Conservation (phyloP, 2,329 filamentous ascomycete species). For the Fusarium incarnatum region DNA sequence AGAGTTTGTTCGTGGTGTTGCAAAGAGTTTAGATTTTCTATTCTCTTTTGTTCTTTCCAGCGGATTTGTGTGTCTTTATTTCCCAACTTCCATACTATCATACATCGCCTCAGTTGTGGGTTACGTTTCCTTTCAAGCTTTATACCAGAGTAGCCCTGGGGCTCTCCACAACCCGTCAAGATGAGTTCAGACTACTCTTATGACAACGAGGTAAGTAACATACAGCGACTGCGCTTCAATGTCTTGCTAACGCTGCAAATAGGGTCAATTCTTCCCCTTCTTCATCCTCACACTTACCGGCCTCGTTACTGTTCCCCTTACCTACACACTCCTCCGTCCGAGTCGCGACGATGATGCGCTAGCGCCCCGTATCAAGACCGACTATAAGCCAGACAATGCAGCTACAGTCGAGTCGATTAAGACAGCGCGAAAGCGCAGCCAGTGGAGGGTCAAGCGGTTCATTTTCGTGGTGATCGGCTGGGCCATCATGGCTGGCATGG, state of each 20-base stretch:
- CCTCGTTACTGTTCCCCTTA: constrained; percentile 89
- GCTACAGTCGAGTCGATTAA: constrained; percentile 86
- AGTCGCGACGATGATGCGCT: constrained; percentile 81
- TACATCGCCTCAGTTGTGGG: constrained; percentile 25
- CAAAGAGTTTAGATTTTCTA: constrained; percentile 16
- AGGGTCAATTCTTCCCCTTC: constrained; percentile 99
- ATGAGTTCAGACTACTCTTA: constrained; percentile 98
- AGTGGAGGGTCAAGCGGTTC: constrained; percentile 87
- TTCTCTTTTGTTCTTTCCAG: constrained; percentile 14
- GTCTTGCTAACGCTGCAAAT: constrained; percentile 14
- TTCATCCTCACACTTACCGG: constrained; percentile 93
- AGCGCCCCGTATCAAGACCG: constrained; percentile 83
- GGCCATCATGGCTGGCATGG: constrained; percentile 87
- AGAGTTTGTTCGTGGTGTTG: constrained; percentile 11
- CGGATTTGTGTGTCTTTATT: constrained; percentile 26
- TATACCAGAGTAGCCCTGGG: constrained; percentile 50
- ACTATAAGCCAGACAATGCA: constrained; percentile 84
- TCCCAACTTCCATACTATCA: constrained; percentile 10
- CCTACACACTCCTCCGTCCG: constrained; percentile 86
- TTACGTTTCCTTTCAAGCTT: constrained; percentile 32
- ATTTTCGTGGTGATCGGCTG: constrained; percentile 82
- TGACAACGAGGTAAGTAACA: constrained; percentile 79
- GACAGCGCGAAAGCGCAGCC: constrained; percentile 87
- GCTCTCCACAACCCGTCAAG: constrained; percentile 57
- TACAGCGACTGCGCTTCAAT: background rate